Evolutionary conservation across 371 early-diverging fungal species (phyloP).

Genomic region (Circinella umbellata): DNA sequence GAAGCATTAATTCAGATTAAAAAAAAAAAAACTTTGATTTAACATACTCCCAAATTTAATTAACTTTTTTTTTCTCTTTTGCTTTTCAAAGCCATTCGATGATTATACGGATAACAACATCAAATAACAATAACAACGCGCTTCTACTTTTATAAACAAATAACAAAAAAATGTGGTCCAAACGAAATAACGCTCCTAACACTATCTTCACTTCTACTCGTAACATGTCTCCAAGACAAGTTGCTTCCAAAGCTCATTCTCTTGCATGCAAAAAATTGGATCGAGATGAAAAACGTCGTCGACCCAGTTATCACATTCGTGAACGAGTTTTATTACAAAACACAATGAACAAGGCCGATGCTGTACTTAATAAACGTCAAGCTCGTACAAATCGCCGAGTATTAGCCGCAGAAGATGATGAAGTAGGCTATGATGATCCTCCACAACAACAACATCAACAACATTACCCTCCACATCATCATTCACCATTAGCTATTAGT

Average conservation of each 20-base stretch:
- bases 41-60: not conserved
- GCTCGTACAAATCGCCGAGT: slow-evolving; percentile 51
- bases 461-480: slow-evolving; percentile 13
- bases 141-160: slow-evolving; percentile 6
- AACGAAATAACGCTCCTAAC: slow-evolving; percentile 14
- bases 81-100: not conserved
- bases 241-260: slow-evolving; percentile 48
- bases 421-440: slow-evolving; percentile 13
- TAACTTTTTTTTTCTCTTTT: not conserved
- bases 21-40: not conserved
- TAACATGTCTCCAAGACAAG: slow-evolving; percentile 45
- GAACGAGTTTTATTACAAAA: slow-evolving; percentile 44
- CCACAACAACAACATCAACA: slow-evolving; percentile 12
- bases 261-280: slow-evolving; percentile 49
- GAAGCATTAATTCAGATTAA: not conserved
- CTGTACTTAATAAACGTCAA: slow-evolving; percentile 40
- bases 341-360: slow-evolving; percentile 48
- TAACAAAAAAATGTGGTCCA: slow-evolving; percentile 11
- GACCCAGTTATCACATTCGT: slow-evolving; percentile 43
- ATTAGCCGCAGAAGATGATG: slow-evolving; percentile 49
- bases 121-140: not conserved
- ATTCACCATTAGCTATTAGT: slow-evolving; percentile 3
- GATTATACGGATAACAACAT: slow-evolving; percentile 7
- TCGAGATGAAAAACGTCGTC: slow-evolving; percentile 43
- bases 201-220: slow-evolving; percentile 16